These are phyloP conservation scores for Ballota nigra DNA, from an alignment of 257 asterid species.

Conservation along the genomic window DNA sequence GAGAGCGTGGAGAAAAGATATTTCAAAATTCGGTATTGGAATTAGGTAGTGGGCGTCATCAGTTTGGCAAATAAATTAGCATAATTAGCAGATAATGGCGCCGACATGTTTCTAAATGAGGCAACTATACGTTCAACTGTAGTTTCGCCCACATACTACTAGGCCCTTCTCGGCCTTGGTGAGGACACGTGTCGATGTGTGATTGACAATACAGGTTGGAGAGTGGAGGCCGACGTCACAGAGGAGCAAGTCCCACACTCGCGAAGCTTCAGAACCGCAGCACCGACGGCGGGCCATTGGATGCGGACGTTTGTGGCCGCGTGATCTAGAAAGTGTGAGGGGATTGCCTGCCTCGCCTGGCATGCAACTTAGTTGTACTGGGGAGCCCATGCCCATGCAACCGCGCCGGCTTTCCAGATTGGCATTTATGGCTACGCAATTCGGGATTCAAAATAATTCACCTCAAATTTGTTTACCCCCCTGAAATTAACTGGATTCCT, in stretches of 20 bases:
- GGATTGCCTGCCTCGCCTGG: constrained; percentile 15
- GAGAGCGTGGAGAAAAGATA: background rate
- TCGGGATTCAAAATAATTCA: too few relatives aligned
- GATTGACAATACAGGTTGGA: constrained; percentile 4
- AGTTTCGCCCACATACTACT: constrained; percentile 29
- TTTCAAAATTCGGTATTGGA: constrained; percentile 1
- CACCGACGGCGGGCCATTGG: constrained; percentile 30
- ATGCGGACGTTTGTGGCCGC: constrained; percentile 30
- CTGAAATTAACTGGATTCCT: too few relatives aligned
- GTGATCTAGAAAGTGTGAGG: constrained; percentile 41
- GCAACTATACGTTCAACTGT: constrained; percentile 7
- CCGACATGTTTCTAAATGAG: constrained; percentile 38
- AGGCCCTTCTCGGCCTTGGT: constrained; percentile 17
- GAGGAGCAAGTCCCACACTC: constrained; percentile 29
- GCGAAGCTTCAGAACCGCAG: constrained; percentile 37
- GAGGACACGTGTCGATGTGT: constrained; percentile 29
- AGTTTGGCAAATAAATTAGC: background rate
- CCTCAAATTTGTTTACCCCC: too few relatives aligned
- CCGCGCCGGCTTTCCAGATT: background rate
- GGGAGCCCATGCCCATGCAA: background rate
- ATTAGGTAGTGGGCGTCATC: background rate
- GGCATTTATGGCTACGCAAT: too few relatives aligned
- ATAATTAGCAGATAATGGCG: background rate
- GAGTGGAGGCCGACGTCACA: constrained; percentile 25
- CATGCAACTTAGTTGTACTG: constrained; percentile 21